Evolutionary conservation across 2,329 filamentous ascomycete species (phyloP).

Genomic region (Phyllosticta capitalensis): DNA sequence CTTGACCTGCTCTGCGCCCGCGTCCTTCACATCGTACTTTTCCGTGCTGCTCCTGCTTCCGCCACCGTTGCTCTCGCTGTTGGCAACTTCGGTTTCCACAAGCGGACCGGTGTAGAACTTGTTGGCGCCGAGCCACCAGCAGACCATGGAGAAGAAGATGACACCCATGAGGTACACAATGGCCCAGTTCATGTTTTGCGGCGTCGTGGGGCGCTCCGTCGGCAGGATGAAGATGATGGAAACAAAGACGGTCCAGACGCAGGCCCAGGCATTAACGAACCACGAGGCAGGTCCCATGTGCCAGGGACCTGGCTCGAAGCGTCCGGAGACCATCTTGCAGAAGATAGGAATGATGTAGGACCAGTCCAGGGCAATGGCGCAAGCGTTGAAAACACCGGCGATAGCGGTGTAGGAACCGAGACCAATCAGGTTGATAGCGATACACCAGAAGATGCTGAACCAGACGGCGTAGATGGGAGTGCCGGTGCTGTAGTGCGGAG

Average conservation of each 20-base stretch:
- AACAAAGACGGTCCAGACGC: constrained; percentile 12
- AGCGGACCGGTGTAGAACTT: constrained; percentile 15
- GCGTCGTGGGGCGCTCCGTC: constrained; percentile 12
- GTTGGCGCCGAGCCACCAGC: constrained; percentile 13
- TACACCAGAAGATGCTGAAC: constrained; percentile 46
- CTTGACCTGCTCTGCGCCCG: background rate
- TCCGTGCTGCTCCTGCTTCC: background rate
- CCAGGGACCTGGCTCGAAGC: constrained; percentile 20
- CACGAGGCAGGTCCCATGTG: constrained; percentile 12
- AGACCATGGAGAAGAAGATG: constrained; percentile 9
- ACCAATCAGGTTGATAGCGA: constrained; percentile 50
- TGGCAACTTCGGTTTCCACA: constrained; percentile 10
- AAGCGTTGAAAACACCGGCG: constrained; percentile 45
- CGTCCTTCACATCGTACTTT: background rate
- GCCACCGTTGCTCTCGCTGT: background rate
- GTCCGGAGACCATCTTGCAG: constrained; percentile 60
- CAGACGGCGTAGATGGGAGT: constrained; percentile 47
- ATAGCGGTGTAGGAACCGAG: constrained; percentile 47
- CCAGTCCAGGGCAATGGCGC: constrained; percentile 47
- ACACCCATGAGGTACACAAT: constrained; percentile 13
- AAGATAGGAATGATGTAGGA: constrained; percentile 50
- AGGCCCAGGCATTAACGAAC: constrained; percentile 13
- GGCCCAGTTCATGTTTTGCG: constrained; percentile 15
- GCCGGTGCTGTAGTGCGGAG: constrained; percentile 26
- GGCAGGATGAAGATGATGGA: constrained; percentile 14